Percentiles rank a stretch among this genome's conserved stretches.
phyloP scores from a whole-genome alignment of 768 basidiomycete genomes.

The Tephrocybe sp. region DNA sequence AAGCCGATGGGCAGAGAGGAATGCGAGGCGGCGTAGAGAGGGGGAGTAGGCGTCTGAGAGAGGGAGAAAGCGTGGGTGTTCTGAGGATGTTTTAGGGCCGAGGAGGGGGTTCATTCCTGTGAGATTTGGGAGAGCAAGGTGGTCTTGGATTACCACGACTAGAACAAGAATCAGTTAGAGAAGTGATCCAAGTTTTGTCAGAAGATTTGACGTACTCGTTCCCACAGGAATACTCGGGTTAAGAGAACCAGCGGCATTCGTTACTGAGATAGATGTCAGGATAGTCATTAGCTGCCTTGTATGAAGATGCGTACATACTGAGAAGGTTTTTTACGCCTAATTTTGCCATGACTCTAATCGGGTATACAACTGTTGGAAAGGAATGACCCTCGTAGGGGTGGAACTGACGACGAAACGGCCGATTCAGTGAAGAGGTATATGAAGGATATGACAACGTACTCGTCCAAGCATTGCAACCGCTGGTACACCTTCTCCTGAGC shows the following conservation, averaged over 20 bases:
- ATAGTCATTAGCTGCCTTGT: background rate
- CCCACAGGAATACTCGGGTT: constrained; percentile 75
- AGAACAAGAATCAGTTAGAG: constrained; percentile 14
- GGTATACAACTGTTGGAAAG: constrained; percentile 69
- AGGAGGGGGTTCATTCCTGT: constrained; percentile 79
- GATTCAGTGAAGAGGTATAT: background rate
- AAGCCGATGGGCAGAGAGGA: constrained; percentile 69
- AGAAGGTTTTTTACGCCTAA: constrained; percentile 77
- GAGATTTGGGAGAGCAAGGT: constrained; percentile 77
- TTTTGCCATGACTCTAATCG: constrained; percentile 75
- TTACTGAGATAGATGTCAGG: constrained; percentile 47
- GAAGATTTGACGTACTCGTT: constrained; percentile 58
- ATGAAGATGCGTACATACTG: constrained; percentile 43
- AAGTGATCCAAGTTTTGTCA: background rate
- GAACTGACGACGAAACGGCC: constrained; percentile 45
- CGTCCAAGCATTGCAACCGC: constrained; percentile 91
- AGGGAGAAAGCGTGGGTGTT: constrained; percentile 76
- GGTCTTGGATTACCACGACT: constrained; percentile 88
- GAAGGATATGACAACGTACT: constrained; percentile 34
- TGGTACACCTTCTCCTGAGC: constrained; percentile 60
- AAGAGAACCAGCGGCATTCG: constrained; percentile 85
- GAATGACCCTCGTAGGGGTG: constrained; percentile 85
- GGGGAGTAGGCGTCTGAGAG: constrained; percentile 83
- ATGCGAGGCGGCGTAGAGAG: constrained; percentile 66
- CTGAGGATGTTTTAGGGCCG: constrained; percentile 61